Evolutionary conservation across 805 yeast species (phyloP), one percentile per base, ranked within the genome.

Genomic region (Hanseniaspora occidentalis): DNA sequence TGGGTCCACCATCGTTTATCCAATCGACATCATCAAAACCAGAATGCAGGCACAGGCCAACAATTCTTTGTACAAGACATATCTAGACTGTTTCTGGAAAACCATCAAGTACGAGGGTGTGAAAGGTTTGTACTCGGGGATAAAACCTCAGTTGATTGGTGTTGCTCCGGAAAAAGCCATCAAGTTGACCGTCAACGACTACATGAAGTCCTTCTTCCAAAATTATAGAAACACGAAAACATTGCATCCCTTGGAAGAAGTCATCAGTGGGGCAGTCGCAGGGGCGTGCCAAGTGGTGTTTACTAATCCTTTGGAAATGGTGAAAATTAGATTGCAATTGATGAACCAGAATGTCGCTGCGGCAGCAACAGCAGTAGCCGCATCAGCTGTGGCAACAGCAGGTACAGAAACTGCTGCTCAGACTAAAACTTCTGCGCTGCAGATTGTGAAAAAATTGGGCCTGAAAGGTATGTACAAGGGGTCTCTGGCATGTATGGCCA

Each of bases 161-260:
- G 97, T 89, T 39, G 97, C 97, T 0, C 98, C 98, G 2, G 98
- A 89, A 60, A 89, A 89, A 67, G 97, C 97, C 35, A 89, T 89
- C 54, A 89, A 89, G 64, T 73, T 89, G 49, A 88, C 97, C 0
- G 94, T 89, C 31, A 89, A 89, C 62, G 98, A 89, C 58, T 65
- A 83, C 42, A 78, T 86, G 43, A 74, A 97, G 52, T 77, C 78
- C 22, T 68, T 75, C 41, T 77, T 89, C 46, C 70, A 84, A n/a
- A 66, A 67, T 45, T 19, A 18, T 33, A 58, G 56, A 42, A 49
- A 64, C 19, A 64, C 69, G 11, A 78, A 77, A 41, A 65, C 74
- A 2, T 48, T 72, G 48, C 14, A 18, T 20, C 33, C 17, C 9
- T 57, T 63, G 22, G 71, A 80, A 69, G 97, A 89, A 62, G 67